Evolutionary conservation across 2,329 filamentous ascomycete genomes (phyloP).

Genomic region (Thermoascus crustaceus): DNA sequence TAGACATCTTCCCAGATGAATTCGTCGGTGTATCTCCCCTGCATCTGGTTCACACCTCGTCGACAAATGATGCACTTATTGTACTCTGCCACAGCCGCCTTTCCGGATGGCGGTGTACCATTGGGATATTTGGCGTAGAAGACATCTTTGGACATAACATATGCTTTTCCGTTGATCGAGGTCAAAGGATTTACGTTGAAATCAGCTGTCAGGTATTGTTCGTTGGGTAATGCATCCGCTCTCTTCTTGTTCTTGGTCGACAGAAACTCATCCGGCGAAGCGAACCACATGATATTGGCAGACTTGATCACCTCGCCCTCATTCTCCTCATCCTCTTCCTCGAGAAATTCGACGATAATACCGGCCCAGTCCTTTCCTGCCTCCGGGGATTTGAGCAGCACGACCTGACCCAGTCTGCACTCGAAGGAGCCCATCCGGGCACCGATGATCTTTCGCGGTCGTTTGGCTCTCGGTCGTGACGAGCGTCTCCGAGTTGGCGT

Average conservation of each 20-base stretch:
- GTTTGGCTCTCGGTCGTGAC: conserved; percentile 20
- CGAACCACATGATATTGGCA: conserved; percentile 90
- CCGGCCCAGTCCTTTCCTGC: conserved; percentile 86
- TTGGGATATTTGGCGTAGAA: conserved; percentile 65
- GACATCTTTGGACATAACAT: conserved; percentile 61
- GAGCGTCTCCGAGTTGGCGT: conserved; percentile 21
- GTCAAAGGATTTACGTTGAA: conserved; percentile 80
- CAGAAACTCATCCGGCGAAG: conserved; percentile 78
- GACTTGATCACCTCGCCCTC: conserved; percentile 49
- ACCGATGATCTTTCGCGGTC: conserved; percentile 56
- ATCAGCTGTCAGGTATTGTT: conserved; percentile 81
- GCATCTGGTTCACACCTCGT: conserved; percentile 79
- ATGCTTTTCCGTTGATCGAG: conserved; percentile 85
- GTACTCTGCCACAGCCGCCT: conserved; percentile 54
- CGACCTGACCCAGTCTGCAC: conserved; percentile 72
- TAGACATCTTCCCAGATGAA: conserved; percentile 88
- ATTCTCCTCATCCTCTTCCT: conserved; percentile 62
- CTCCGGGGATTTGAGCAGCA: conserved; percentile 81
- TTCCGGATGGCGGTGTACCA: conserved; percentile 62
- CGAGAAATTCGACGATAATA: conserved; percentile 73
- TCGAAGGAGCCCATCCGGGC: conserved; percentile 75
- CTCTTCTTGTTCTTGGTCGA: conserved; percentile 75
- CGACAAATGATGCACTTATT: conserved; percentile 87
- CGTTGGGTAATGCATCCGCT: conserved; percentile 72
- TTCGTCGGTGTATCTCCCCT: conserved; percentile 83